Evolutionary conservation across 2,329 filamentous ascomycete species (phyloP).

Genomic region (Cryphonectria naterciae): DNA sequence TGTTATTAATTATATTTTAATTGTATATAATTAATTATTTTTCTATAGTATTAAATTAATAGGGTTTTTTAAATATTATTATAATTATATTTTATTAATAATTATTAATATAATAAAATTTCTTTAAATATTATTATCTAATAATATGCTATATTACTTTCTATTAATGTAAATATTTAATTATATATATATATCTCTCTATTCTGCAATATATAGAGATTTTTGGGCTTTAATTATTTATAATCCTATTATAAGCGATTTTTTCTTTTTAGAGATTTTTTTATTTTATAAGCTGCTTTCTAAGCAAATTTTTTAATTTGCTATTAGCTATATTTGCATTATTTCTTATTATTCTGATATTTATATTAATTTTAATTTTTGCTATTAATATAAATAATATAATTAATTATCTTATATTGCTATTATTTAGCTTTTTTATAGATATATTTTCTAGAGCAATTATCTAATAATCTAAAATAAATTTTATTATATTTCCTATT

Average conservation of each 20-base stretch:
- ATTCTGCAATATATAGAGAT: conserved; percentile 24
- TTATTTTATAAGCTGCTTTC: too few relatives aligned
- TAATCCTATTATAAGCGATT: not conserved
- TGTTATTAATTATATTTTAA: not conserved
- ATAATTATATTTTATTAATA: not conserved
- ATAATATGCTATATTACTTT: not conserved
- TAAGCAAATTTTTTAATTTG: too few relatives aligned
- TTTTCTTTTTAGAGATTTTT: not conserved
- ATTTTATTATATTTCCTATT: too few relatives aligned
- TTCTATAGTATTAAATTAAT: not conserved
- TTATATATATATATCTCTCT: not conserved
- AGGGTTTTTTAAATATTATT: not conserved
- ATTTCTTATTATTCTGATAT: too few relatives aligned
- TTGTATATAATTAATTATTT: not conserved
- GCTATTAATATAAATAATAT: too few relatives aligned
- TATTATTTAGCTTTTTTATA: too few relatives aligned
- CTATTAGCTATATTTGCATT: too few relatives aligned
- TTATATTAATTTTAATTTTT: too few relatives aligned
- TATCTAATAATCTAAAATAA: too few relatives aligned
- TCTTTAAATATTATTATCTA: not conserved
- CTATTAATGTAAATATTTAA: not conserved
- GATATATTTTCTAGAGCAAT: too few relatives aligned
- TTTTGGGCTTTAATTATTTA: not conserved
- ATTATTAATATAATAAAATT: not conserved
- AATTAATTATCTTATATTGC: too few relatives aligned